phyloP scores from a whole-genome alignment of 2,329 filamentous ascomycete genomes.

The Colletotrichum acutatum region DNA sequence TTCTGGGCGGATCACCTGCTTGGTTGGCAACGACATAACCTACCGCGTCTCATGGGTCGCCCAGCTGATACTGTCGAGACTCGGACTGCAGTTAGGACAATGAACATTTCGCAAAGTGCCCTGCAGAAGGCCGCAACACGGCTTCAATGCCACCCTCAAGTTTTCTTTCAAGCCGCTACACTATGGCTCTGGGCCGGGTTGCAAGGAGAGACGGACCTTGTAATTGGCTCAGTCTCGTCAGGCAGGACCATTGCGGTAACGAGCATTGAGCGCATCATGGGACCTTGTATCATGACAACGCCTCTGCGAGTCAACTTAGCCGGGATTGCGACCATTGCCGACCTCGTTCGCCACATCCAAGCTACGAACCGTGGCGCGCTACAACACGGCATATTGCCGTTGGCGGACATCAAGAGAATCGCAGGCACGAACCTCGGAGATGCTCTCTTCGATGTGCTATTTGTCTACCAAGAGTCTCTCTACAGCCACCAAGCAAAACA shows the following conservation, averaged over 20 bases:
- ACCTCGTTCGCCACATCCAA: conserved; percentile 74
- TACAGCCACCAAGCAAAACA: conserved; percentile 43
- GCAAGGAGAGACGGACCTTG: conserved; percentile 71
- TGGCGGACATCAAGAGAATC: conserved; percentile 75
- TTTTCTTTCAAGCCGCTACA: conserved; percentile 80
- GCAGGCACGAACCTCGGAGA: conserved; percentile 65
- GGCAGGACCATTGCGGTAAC: conserved; percentile 79
- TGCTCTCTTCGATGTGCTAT: conserved; percentile 78
- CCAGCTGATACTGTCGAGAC: conserved; percentile 42
- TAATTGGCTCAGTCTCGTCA: conserved; percentile 84
- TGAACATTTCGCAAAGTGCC: conserved; percentile 48
- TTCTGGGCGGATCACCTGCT: conserved; percentile 79
- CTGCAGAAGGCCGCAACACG: conserved; percentile 50
- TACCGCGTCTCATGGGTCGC: conserved; percentile 48
- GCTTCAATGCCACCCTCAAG: conserved; percentile 70
- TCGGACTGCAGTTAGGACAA: conserved; percentile 39
- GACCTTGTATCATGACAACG: conserved; percentile 82
- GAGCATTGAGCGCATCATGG: conserved; percentile 78
- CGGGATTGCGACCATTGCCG: conserved; percentile 60
- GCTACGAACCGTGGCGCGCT: conserved; percentile 73
- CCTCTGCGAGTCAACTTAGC: conserved; percentile 75
- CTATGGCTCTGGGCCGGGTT: conserved; percentile 74
- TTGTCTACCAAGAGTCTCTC: conserved; percentile 86
- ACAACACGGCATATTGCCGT: conserved; percentile 69
- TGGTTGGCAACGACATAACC: conserved; percentile 67